A percentile compares a stretch with the other conserved stretches of the same genome.
phyloP scores from a whole-genome alignment of 495 filamentous ascomycete genomes.

The Xylaria sp. region DNA sequence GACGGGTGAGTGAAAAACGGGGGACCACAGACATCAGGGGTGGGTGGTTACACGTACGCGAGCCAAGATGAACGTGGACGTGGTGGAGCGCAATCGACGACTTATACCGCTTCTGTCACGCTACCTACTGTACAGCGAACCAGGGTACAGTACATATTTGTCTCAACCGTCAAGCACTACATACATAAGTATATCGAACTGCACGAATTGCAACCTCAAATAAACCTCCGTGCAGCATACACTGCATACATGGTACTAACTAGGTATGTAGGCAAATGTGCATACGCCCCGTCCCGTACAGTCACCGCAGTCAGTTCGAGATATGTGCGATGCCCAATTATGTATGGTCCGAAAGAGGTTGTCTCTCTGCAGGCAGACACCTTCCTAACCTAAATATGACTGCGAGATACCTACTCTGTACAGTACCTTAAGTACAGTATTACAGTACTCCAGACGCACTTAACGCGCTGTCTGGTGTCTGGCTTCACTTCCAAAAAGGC shows the following conservation, averaged over 20 bases:
- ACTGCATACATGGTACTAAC: too few species aligned
- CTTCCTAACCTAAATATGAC: background rate
- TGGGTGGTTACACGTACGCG: slow-evolving; percentile 30
- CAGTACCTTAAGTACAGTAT: too few species aligned
- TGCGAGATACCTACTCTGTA: too few species aligned
- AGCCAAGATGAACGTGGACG: slow-evolving; percentile 16
- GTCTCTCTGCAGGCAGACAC: background rate
- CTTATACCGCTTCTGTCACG: slow-evolving; percentile 8
- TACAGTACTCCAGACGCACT: too few species aligned
- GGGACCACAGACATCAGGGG: slow-evolving; percentile 28
- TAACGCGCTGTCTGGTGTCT: too few species aligned
- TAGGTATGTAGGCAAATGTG: too few species aligned
- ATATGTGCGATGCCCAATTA: background rate
- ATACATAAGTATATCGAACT: too few species aligned
- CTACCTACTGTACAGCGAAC: background rate
- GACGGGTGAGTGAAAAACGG: background rate
- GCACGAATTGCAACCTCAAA: background rate
- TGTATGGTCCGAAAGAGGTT: background rate
- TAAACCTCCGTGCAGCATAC: background rate
- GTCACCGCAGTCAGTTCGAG: background rate
- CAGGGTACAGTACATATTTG: background rate
- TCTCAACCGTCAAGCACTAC: background rate
- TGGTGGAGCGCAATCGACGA: slow-evolving; percentile 7
- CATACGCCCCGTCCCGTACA: background rate
- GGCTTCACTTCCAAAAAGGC: background rate